Conservation (phyloP, 2,329 filamentous ascomycete species). For the Talaromyces piceae region DNA sequence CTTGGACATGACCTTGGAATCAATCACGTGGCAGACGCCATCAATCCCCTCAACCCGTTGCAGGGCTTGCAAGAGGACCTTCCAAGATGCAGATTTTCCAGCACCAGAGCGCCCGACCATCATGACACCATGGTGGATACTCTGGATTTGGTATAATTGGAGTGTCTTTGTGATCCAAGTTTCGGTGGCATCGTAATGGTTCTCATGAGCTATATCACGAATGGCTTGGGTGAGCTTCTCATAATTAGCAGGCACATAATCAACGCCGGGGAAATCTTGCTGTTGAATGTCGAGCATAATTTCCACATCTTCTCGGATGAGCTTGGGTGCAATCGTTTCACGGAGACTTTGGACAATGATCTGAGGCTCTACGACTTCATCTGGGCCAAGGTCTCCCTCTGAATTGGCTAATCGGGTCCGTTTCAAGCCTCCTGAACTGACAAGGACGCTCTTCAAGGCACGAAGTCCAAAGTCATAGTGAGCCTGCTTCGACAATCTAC, state of each 20-base stretch:
- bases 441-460: constrained; percentile 95
- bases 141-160: constrained; percentile 96
- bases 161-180: constrained; percentile 96
- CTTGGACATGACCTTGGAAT: constrained; percentile 99
- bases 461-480: constrained; percentile 98
- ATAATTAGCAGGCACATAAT: constrained; percentile 86
- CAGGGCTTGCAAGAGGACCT: constrained; percentile 79
- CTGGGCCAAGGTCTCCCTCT: constrained; percentile 52
- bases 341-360: constrained; percentile 98
- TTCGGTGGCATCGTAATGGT: constrained; percentile 82
- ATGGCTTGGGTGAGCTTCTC: constrained; percentile 74
- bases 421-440: constrained; percentile 95
- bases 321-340: constrained; percentile 95
- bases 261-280: constrained; percentile 82
- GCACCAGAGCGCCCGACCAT: constrained; percentile 98
- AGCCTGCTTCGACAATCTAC: constrained; percentile 81
- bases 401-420: constrained; percentile 63
- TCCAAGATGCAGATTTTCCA: constrained; percentile 95
- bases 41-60: constrained; percentile 87
- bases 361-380: constrained; percentile 79
- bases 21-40: constrained; percentile 93
- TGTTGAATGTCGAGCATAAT: constrained; percentile 78
- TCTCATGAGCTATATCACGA: constrained; percentile 70
- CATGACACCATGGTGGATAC: constrained; percentile 98
- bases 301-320: constrained; percentile 86